Evolutionary conservation across 2,329 filamentous ascomycete species (phyloP).

Genomic region (Neonectria hederae): DNA sequence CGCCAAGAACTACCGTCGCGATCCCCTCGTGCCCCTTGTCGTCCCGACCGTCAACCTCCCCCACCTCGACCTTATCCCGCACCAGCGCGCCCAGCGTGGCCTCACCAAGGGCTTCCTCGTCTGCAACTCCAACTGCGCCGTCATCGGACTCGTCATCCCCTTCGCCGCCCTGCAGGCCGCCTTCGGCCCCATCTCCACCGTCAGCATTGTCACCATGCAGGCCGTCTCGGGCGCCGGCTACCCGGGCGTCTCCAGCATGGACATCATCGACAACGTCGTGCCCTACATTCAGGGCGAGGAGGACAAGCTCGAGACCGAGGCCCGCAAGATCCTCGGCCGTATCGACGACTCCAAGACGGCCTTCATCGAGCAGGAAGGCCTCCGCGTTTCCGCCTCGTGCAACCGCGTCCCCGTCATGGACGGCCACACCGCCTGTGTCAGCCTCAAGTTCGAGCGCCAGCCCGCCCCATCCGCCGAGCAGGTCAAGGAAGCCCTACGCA

Average conservation of each 20-base stretch:
- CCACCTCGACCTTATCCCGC: conserved; percentile 88
- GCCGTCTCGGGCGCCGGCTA: conserved; percentile 93
- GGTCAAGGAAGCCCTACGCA: conserved; percentile 80
- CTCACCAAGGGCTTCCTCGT: conserved; percentile 90
- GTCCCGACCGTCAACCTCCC: conserved; percentile 93
- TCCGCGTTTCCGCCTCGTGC: conserved; percentile 87
- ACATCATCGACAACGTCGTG: conserved; percentile 95
- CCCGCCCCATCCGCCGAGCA: conserved; percentile 79
- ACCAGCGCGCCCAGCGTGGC: conserved; percentile 78
- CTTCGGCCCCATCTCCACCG: conserved; percentile 82
- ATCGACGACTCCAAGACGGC: conserved; percentile 77
- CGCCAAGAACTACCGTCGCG: conserved; percentile 94
- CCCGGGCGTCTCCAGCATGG: conserved; percentile 91
- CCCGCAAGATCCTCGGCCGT: conserved; percentile 88
- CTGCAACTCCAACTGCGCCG: conserved; percentile 98
- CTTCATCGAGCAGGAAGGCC: conserved; percentile 77
- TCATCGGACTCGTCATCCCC: conserved; percentile 94
- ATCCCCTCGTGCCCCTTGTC: conserved; percentile 90
- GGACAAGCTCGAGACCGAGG: conserved; percentile 94
- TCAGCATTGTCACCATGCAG: conserved; percentile 90
- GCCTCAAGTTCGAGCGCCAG: conserved; percentile 79
- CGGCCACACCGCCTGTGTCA: conserved; percentile 95
- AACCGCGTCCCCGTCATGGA: conserved; percentile 95
- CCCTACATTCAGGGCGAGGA: conserved; percentile 94
- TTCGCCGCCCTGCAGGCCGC: conserved; percentile 88